Evolutionary conservation across 148 eudicot genomes (phyloP), one percentile per base, ranked within the genome.

Genomic region (Arbutus unedo): DNA sequence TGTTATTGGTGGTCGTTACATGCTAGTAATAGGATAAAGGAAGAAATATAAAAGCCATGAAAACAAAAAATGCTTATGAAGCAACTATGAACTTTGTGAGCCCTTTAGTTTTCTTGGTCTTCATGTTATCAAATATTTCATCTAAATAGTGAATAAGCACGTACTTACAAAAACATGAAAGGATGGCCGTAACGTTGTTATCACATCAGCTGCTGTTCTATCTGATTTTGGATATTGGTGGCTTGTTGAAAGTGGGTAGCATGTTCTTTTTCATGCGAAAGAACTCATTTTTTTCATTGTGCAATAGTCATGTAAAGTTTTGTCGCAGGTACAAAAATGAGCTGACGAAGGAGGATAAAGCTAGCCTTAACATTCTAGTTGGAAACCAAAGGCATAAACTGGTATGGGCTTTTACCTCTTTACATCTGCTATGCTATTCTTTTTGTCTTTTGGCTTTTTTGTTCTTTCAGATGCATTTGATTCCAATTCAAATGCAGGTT

Each of bases 261-360:
- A 8, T 23, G 38, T 31, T 31, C 38, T 64, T 64, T 23, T 25
- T 25, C 5, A 13, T 53, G 14, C 14, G 14, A 53, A 53, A 14
- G 5, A 59, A 44, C 2, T 59, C n/a, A 48, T 79, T 6, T 79
- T 80, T 68, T 4, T 4, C 60, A 16, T 11, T 1, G 19, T 50
- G 25, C 5, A 15, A 3, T 62, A 68, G 5, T 49, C 4, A 21
- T 8, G 45, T 44, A 14, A 79, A 16, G 68, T 3, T 55, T 75
- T 62, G 3, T 18, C 81, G 71, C 87, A 93, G 99, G 87, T 96
- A 91, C 90, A 96, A 94, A 82, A 89, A 91, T 87, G 99, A 91
- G 82, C 73, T 96, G 82, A 86, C 25, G 56, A 91, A 91, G 91
- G 95, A 96, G 83, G 98, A 96, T 81, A 94, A 94, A 85, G 83